Conservation (phyloP, 305 asterid species). For the Fraxinus paxiana region DNA sequence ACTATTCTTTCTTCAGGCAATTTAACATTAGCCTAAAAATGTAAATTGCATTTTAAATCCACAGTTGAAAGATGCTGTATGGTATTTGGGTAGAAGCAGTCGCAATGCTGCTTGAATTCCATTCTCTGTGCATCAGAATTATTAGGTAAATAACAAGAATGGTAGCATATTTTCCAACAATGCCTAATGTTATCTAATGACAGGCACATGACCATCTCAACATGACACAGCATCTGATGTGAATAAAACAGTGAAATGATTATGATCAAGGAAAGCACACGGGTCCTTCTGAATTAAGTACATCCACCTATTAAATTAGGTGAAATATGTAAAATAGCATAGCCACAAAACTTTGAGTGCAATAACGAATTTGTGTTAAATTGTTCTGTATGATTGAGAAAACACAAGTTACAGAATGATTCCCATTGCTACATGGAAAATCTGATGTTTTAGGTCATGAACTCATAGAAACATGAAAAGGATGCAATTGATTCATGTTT, state of each 20-base stretch:
- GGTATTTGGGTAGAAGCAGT: background rate
- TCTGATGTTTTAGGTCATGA: background rate
- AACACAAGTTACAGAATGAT: background rate
- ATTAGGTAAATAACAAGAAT: background rate
- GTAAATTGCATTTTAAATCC: background rate
- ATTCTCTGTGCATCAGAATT: background rate
- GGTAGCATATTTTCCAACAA: background rate
- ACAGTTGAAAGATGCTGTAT: background rate
- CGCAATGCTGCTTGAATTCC: background rate
- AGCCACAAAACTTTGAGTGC: background rate
- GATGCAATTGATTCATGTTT: background rate
- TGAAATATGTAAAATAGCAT: background rate
- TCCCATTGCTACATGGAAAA: background rate
- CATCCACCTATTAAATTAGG: background rate
- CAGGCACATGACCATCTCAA: background rate
- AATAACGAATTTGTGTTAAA: background rate
- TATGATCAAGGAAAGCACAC: background rate
- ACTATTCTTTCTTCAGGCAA: background rate
- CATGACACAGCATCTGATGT: background rate
- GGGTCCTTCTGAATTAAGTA: background rate
- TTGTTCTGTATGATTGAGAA: background rate
- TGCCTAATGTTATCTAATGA: background rate
- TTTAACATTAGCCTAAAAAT: background rate
- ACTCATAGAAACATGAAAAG: background rate
- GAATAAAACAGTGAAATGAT: slow-evolving; percentile 1